Evolutionary conservation across 169 alveolate genomes (phyloP).

Genomic region (Cryptosporidium sp.): DNA sequence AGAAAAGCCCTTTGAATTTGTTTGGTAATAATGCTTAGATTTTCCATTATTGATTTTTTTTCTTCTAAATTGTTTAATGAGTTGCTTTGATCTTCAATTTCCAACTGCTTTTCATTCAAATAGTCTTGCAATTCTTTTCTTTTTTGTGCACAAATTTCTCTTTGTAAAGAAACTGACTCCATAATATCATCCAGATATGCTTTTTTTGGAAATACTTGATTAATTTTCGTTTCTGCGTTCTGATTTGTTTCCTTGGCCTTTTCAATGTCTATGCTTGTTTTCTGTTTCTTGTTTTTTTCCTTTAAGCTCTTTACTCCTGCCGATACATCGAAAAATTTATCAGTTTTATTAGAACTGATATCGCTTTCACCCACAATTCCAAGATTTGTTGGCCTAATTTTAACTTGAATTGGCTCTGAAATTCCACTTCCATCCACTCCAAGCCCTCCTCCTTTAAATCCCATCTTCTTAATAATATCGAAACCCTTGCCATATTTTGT

Average conservation of each 20-base stretch:
- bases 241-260: neutral
- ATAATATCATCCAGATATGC: neutral
- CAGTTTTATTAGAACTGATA: neutral
- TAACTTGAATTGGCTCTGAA: constrained; percentile 42
- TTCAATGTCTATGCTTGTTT: neutral
- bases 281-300: constrained; percentile 1
- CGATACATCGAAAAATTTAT: neutral
- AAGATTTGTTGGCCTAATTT: neutral
- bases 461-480: constrained; percentile 50
- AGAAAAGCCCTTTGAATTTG: constrained; percentile 7
- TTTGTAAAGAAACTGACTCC: constrained; percentile 13
- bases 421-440: constrained; percentile 73
- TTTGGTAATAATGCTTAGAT: constrained; percentile 1
- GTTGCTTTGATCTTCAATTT: neutral
- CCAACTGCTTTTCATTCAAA: neutral
- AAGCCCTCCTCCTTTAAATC: constrained; percentile 68
- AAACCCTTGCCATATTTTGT: constrained; percentile 66
- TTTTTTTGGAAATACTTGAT: neutral
- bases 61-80: neutral
- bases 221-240: neutral
- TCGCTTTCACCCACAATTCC: neutral
- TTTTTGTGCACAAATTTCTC: neutral
- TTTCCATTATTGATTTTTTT: neutral
- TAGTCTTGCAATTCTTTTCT: neutral
- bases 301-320: neutral